phyloP scores from a whole-genome alignment of 2,329 filamentous ascomycete genomes.

The Neonectria ditissima region DNA sequence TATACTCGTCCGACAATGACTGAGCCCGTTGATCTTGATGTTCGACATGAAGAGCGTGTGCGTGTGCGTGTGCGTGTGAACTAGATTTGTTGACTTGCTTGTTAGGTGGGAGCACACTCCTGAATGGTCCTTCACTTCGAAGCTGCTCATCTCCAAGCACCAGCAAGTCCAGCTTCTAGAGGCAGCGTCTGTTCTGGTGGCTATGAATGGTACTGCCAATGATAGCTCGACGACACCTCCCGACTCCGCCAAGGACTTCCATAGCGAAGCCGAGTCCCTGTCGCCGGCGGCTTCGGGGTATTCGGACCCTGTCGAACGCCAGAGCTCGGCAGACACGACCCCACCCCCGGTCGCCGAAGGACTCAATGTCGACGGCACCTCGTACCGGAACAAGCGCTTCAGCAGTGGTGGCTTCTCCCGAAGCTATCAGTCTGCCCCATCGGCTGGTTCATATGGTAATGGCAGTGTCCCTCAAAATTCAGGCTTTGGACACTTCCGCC shows the following conservation, averaged over 20 bases:
- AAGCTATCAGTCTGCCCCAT: slow-evolving; percentile 82
- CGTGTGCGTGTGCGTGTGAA: slow-evolving; percentile 34
- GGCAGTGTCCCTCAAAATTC: slow-evolving; percentile 61
- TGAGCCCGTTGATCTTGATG: slow-evolving; percentile 26
- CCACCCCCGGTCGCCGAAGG: slow-evolving; percentile 84
- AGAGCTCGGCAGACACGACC: slow-evolving; percentile 92
- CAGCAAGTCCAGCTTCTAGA: slow-evolving; percentile 98
- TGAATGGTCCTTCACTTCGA: slow-evolving; percentile 97
- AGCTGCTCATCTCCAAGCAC: slow-evolving; percentile 98
- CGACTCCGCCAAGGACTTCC: slow-evolving; percentile 74
- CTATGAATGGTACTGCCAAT: slow-evolving; percentile 75
- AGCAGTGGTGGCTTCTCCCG: slow-evolving; percentile 74
- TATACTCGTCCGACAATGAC: slow-evolving; percentile 42
- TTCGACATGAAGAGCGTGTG: slow-evolving; percentile 25
- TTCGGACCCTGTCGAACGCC: slow-evolving; percentile 80
- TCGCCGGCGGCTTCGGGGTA: slow-evolving; percentile 86
- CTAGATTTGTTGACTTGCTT: slow-evolving; percentile 44
- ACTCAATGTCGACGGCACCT: slow-evolving; percentile 64
- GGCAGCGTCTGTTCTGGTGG: slow-evolving; percentile 93
- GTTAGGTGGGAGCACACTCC: slow-evolving; percentile 98
- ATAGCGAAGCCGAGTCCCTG: slow-evolving; percentile 83
- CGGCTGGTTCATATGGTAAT: slow-evolving; percentile 61
- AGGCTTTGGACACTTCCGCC: slow-evolving; percentile 71
- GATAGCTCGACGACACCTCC: slow-evolving; percentile 70
- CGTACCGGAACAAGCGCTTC: slow-evolving; percentile 69